phyloP scores from a whole-genome alignment of 352 stramenopile species.

The Globisporangium nodosum region DNA sequence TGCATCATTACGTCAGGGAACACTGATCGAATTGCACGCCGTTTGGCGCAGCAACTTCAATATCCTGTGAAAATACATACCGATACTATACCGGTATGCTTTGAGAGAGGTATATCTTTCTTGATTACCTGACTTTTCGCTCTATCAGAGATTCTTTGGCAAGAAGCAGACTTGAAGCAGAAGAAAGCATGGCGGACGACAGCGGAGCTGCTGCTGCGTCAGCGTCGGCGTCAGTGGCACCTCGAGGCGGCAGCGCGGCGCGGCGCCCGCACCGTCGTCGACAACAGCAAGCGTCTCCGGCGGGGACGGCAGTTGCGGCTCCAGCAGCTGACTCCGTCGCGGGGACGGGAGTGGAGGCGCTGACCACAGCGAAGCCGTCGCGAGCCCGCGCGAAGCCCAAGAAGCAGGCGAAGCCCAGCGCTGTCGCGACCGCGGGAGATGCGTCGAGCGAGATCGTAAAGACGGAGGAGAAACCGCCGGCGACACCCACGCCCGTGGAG shows the following conservation, averaged over 20 bases:
- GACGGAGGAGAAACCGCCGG: background rate
- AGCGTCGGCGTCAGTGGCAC: too few species aligned
- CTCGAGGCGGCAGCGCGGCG: background rate
- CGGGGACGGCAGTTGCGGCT: background rate
- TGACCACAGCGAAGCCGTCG: background rate
- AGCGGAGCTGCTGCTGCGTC: background rate
- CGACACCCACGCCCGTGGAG: slow-evolving; percentile 9
- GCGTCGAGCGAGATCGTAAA: background rate
- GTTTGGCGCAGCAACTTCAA: background rate
- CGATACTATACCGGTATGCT: too few species aligned
- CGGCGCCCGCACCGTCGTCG: background rate
- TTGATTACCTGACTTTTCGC: too few species aligned
- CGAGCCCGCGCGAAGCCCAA: background rate
- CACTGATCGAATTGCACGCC: background rate
- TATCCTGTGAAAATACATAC: too few species aligned
- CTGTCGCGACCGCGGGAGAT: background rate
- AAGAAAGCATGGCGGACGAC: background rate
- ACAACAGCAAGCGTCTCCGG: background rate
- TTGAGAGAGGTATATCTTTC: too few species aligned
- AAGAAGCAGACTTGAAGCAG: too few species aligned
- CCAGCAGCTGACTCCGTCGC: background rate
- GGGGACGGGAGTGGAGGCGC: background rate
- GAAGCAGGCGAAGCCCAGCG: background rate
- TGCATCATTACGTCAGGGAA: background rate
- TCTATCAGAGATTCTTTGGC: too few species aligned